Conservation (phyloP, 1,284 basidiomycete genomes). For the Takashimella koratensis region DNA sequence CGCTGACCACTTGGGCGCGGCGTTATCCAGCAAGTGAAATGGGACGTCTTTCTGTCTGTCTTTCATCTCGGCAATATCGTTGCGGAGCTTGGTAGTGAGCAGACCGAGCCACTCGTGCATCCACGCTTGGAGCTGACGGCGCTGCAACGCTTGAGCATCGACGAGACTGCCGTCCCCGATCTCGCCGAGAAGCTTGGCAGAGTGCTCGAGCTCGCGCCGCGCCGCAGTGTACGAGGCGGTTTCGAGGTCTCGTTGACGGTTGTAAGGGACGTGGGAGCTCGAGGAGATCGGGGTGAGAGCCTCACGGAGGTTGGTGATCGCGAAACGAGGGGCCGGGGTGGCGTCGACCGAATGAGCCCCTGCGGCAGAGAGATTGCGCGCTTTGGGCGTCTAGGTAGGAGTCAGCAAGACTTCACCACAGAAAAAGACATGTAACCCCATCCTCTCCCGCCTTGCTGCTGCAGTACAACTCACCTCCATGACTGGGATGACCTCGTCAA, state of each 20-base stretch:
- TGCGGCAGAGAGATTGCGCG: not conserved
- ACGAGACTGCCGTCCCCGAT: constrained; percentile 55
- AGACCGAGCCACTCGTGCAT: constrained; percentile 85
- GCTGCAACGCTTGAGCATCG: constrained; percentile 51
- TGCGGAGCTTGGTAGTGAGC: constrained; percentile 57
- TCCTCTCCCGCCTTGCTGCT: too few species aligned
- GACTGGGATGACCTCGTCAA: constrained; percentile 38
- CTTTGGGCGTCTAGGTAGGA: not conserved
- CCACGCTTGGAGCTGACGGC: constrained; percentile 65
- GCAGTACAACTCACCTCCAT: constrained; percentile 28
- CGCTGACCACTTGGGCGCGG: constrained; percentile 15
- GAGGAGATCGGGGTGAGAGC: constrained; percentile 61
- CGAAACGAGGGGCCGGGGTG: constrained; percentile 33
- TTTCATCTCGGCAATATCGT: constrained; percentile 58
- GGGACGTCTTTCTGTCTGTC: constrained; percentile 42
- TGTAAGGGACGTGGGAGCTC: constrained; percentile 32
- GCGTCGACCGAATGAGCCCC: not conserved
- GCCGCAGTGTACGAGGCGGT: constrained; percentile 81
- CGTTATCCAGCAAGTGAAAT: constrained; percentile 7
- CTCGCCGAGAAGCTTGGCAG: constrained; percentile 60
- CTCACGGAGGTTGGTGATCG: constrained; percentile 65
- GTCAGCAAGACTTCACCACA: not conserved
- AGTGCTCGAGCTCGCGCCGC: constrained; percentile 64
- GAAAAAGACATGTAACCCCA: not conserved
- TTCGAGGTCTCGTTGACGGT: constrained; percentile 78